Base-by-base conservation (phyloP, 2,329 filamentous ascomycete species). In the Xylaria multiplex region DNA sequence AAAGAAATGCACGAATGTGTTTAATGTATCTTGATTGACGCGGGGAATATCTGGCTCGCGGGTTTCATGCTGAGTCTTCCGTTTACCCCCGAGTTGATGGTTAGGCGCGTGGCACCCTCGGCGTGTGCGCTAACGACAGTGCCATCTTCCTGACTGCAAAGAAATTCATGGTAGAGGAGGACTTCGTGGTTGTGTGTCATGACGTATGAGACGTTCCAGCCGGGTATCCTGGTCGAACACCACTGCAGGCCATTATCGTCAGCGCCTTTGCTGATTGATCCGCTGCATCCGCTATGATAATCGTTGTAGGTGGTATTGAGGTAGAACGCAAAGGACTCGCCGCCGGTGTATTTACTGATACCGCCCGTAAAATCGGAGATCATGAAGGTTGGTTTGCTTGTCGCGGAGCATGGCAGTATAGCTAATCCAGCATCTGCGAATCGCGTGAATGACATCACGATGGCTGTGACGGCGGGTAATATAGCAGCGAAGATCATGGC, bases 241-340 rank as follows among this genome's bases (percentile, higher is more conserved):
- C 67, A 70, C 16, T 65, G 52, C 53, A 70, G 22, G 9, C 69
- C 69, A 45, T 62, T 69, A 56, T 69, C 65, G 43, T 49, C 40
- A 8, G 64, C 64, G 19, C 56, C 67, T 4, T 65, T 63, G 32
- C 9, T 24, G 6, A 70, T 59, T 1, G 59, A 62, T 6, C 69
- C 69, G 40, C 62, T 63, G 64, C 69, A 70, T 19, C 69, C 69
- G 56, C 64, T 67, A 49, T 64, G 61, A 54, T 69, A 70, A 57
- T 64, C 67, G 32, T 65, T 50, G 59, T 69, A 70, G 30, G 59
- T 67, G 24, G 62, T 67, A 55, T 65, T 63, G 46, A 70, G 69
- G 53, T 66, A 66, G 64, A 70, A 70, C 1, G 65, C 60, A 57
- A 70, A 70, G 1, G 67, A 69, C 54, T 69, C 64, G 62, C 67